These are phyloP conservation scores for Didymella pinodella DNA, from an alignment of 2,329 filamentous ascomycete species.

Conservation along the genomic window DNA sequence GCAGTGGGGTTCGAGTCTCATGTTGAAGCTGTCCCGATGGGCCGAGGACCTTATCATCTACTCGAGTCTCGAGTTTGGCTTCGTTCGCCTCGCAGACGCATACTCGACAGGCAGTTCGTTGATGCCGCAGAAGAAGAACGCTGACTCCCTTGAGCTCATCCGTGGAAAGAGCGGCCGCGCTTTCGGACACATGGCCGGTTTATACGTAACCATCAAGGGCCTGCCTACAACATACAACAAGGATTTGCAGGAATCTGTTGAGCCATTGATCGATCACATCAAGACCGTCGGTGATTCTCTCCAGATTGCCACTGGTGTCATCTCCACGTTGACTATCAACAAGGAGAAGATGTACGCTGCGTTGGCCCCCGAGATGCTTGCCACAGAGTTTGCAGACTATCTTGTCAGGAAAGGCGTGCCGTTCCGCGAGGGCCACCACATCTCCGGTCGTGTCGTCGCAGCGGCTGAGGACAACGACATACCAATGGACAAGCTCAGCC, in stretches of 20 bases:
- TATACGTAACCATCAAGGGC: slow-evolving; percentile 79
- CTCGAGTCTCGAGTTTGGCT: slow-evolving; percentile 77
- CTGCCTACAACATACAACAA: slow-evolving; percentile 89
- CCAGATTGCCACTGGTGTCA: slow-evolving; percentile 81
- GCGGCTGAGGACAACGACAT: slow-evolving; percentile 70
- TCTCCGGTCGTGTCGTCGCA: slow-evolving; percentile 76
- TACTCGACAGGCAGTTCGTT: slow-evolving; percentile 79
- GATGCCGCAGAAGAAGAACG: slow-evolving; percentile 88
- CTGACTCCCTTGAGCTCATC: slow-evolving; percentile 75
- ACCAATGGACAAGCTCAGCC: slow-evolving; percentile 73
- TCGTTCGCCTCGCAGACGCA: slow-evolving; percentile 77
- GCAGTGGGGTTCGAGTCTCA: slow-evolving; percentile 80
- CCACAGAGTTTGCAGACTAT: slow-evolving; percentile 72
- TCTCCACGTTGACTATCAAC: slow-evolving; percentile 74
- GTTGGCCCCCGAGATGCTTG: slow-evolving; percentile 83
- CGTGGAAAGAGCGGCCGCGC: slow-evolving; percentile 79
- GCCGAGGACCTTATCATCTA: slow-evolving; percentile 89
- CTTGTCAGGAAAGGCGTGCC: slow-evolving; percentile 72
- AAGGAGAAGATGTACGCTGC: slow-evolving; percentile 81
- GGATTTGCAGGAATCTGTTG: slow-evolving; percentile 86
- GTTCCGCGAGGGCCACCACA: slow-evolving; percentile 82
- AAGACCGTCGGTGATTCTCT: slow-evolving; percentile 83
- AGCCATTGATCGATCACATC: slow-evolving; percentile 84
- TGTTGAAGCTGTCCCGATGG: slow-evolving; percentile 81
- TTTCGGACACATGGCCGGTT: slow-evolving; percentile 81